Evolutionary conservation across 371 early-diverging fungal genomes (phyloP), one percentile per base, ranked within the genome.

Genomic region (Lichtheimia hyalospora): DNA sequence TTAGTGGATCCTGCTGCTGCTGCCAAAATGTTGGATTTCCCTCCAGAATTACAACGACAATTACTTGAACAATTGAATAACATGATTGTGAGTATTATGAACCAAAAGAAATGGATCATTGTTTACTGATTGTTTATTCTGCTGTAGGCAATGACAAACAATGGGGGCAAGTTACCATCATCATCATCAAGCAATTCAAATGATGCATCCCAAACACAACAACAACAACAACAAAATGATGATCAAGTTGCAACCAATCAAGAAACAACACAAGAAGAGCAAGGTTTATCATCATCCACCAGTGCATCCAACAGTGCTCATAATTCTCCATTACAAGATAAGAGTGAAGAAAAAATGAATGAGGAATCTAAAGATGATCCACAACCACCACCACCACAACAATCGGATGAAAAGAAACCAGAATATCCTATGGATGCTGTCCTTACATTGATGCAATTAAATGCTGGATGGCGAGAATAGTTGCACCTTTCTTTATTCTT

Each of bases 351-450:
- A 34, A n/a, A 50, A 39, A 16, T 42, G 21, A 52, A 62, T 24
- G 55, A 62, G 25, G 41, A 34, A 34, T 27, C 27, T 5, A 34
- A 34, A 34, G 34, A 34, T 0, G 46, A 43, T 34, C 34, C 6
- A 34, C 34, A 34, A 34, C 34, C 6, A 34, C 34, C 6, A 34
- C 34, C 6, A 34, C 34, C 6, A 34, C 34, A 34, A 8, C 34
- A 43, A 18, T 52, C 49, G 15, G 67, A 66, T 24, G 67, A 60
- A 40, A 71, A 68, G 61, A 78, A 70, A 49, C 68, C 65, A 10
- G 76, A 75, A 55, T 79, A 75, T 69, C 76, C 79, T 2, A 74
- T 75, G 74, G 79, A 75, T 52, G 75, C 79, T 21, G 76, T 79
- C 14, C 64, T 79, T 25, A 74, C 76, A 21, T 66, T 75, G 24